These are phyloP conservation scores for Apium graveolens DNA, from an alignment of 129 eudicot species.

Conservation along the genomic window DNA sequence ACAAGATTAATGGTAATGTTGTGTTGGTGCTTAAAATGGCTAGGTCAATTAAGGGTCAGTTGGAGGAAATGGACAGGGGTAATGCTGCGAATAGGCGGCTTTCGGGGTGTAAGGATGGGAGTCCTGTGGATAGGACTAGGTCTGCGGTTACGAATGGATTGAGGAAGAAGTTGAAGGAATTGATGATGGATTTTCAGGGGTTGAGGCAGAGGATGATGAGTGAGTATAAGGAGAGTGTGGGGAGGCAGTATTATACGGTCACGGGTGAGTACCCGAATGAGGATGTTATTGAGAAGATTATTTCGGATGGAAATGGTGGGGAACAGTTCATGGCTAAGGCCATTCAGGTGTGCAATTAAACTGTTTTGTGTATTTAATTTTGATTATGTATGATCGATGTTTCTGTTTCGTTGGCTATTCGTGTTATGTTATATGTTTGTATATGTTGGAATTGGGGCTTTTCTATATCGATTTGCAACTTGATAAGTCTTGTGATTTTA, in stretches of 20 bases:
- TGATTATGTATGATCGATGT: neutral
- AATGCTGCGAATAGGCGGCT: constrained; percentile 53
- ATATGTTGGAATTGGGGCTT: neutral
- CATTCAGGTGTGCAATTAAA: constrained; percentile 44
- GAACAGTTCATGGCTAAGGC: constrained; percentile 70
- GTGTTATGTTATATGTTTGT: neutral
- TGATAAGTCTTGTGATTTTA: neutral
- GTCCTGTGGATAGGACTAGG: constrained; percentile 68
- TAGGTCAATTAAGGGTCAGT: constrained; percentile 33
- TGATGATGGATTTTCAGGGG: constrained; percentile 90
- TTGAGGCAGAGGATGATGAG: constrained; percentile 80
- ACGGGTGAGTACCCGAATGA: constrained; percentile 75
- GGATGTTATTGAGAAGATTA: constrained; percentile 76
- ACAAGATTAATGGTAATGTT: constrained; percentile 48
- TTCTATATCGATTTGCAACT: neutral
- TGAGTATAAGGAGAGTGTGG: constrained; percentile 81
- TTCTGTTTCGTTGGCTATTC: neutral
- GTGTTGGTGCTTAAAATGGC: constrained; percentile 57
- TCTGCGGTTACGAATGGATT: constrained; percentile 81
- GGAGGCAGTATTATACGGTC: constrained; percentile 72
- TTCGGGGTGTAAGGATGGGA: constrained; percentile 68
- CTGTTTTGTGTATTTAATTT: neutral
- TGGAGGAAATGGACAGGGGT: constrained; percentile 77
- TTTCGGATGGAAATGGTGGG: constrained; percentile 50
- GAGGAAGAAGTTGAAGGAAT: constrained; percentile 79